These are phyloP conservation scores for Cutaneotrichosporon spelunceum DNA, from an alignment of 1,284 basidiomycete genomes.

Conservation along the genomic window DNA sequence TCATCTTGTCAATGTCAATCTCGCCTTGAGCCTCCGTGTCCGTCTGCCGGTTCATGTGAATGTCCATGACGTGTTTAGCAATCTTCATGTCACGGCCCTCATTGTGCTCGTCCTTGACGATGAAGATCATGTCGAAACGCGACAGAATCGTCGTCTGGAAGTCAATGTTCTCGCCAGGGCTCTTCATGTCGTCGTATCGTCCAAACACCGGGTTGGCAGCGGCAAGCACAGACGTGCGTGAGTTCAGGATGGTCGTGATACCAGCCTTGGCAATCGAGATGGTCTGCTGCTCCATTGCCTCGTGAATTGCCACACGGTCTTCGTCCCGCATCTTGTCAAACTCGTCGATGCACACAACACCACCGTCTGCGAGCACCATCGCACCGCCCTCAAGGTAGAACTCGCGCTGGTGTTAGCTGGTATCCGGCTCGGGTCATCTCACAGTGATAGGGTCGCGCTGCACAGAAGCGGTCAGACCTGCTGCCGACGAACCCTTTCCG, in stretches of 20 bases:
- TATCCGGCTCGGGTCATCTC: slow-evolving; percentile 37
- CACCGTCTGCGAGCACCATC: slow-evolving; percentile 98
- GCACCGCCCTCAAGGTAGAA: slow-evolving; percentile 99
- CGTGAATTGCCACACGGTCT: slow-evolving; percentile 97
- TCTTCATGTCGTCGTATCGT: slow-evolving; percentile 94
- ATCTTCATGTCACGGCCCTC: slow-evolving; percentile 92
- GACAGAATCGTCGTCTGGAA: slow-evolving; percentile 93
- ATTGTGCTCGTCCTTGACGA: slow-evolving; percentile 97
- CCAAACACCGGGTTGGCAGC: slow-evolving; percentile 99
- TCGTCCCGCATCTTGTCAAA: slow-evolving; percentile 99
- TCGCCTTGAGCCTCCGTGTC: slow-evolving; percentile 75
- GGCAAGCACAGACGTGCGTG: slow-evolving; percentile 90
- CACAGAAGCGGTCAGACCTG: slow-evolving; percentile 95
- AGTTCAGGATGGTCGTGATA: slow-evolving; percentile 97
- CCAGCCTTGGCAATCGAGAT: slow-evolving; percentile 99
- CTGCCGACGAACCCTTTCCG: slow-evolving; percentile 95
- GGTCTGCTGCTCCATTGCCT: slow-evolving; percentile 99
- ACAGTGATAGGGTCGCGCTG: slow-evolving; percentile 90
- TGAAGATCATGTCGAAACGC: slow-evolving; percentile 99
- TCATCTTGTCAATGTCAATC: slow-evolving; percentile 97
- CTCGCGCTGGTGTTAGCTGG: slow-evolving; percentile 64
- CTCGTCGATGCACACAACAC: slow-evolving; percentile 99
- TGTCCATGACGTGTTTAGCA: slow-evolving; percentile 97
- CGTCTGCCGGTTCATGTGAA: slow-evolving; percentile 90
- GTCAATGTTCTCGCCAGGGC: slow-evolving; percentile 68